Evolutionary conservation across 345 rosid species (phyloP).

Genomic region (Ceriops decandra): DNA sequence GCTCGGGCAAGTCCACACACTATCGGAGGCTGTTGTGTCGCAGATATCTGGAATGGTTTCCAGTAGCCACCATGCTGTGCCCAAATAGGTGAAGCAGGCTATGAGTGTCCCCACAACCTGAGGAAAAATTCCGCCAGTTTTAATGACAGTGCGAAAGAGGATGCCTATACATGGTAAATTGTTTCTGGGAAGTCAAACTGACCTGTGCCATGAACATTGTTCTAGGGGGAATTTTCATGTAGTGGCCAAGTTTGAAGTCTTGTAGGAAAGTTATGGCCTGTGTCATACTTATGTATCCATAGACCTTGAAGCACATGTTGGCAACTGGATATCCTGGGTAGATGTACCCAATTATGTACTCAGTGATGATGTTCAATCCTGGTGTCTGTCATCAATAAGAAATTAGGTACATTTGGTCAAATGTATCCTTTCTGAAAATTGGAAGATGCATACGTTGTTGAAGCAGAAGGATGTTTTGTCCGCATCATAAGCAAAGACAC

Average conservation of each 20-base stretch:
- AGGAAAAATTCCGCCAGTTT: background rate
- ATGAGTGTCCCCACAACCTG: conserved; percentile 84
- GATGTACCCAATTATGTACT: conserved; percentile 88
- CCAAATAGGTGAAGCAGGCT: conserved; percentile 70
- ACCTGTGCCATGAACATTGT: conserved; percentile 99
- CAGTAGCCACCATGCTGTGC: conserved; percentile 98
- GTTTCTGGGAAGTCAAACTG: background rate
- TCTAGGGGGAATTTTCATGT: conserved; percentile 96
- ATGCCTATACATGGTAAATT: background rate
- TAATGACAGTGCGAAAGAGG: background rate
- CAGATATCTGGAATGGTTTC: conserved; percentile 83
- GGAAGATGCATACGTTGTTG: too few relatives aligned
- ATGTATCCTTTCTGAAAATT: background rate
- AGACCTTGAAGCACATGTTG: conserved; percentile 96
- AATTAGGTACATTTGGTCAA: background rate
- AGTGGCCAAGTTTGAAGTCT: conserved; percentile 97
- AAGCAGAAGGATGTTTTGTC: too few relatives aligned
- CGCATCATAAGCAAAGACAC: background rate
- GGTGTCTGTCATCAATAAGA: conserved; percentile 53
- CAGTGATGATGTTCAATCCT: conserved; percentile 84
- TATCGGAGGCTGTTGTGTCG: conserved; percentile 51
- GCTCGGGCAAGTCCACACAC: conserved; percentile 85
- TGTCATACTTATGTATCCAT: conserved; percentile 91
- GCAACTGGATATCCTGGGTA: conserved; percentile 97
- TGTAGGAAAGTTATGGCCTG: conserved; percentile 87